Evolutionary conservation across 495 filamentous ascomycete genomes (phyloP), one percentile per base, ranked within the genome.

Genomic region (Podospora comata): DNA sequence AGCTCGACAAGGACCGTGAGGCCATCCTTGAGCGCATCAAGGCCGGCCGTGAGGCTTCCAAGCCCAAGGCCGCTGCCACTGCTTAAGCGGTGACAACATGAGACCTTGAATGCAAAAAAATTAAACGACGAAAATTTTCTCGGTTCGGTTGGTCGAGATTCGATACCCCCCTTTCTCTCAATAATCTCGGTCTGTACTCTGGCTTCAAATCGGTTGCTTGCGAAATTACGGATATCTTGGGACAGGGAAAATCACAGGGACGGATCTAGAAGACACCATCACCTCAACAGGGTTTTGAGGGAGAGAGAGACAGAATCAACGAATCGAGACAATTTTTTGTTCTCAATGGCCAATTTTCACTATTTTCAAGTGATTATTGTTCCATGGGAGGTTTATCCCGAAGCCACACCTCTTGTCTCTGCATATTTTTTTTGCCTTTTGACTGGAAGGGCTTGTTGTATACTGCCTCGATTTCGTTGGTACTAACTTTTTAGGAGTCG

Each of bases 1-100:
- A 97, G 89, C 84, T 97, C 73, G 93, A 97, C 84, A 96, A 97
- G 90, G 95, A 99, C 84, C 91, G 95, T 75, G 94, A 98, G 86
- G 85, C 84, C 79, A 95, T 98, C 78, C 85, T 97, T 65, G 92
- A 92, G 84, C 89, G 94, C 81, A 90, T 89, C 78, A 87, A 84
- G 77, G 83, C 87, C 74, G 91, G 92, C 74, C 87, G 92, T 73
- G 90, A 93, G 84, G 83, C 80, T 65, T 76, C 77, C 63, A 88
- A 87, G 82, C 77, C 76, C 74, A 84, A 84, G 83, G 81, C 77
- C 72, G 76, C 75, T 73, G 68, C 62, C 67, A 69, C 28, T 20
- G 74, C 73, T 54, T 76, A 75, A 74, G 72, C 44, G 20, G 58
- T 27, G 19, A 16, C 44, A 4, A 30, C 54, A 39, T 15, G 67